Conservation (phyloP, 2,329 filamentous ascomycete species). For the Anisogramma anomala region DNA sequence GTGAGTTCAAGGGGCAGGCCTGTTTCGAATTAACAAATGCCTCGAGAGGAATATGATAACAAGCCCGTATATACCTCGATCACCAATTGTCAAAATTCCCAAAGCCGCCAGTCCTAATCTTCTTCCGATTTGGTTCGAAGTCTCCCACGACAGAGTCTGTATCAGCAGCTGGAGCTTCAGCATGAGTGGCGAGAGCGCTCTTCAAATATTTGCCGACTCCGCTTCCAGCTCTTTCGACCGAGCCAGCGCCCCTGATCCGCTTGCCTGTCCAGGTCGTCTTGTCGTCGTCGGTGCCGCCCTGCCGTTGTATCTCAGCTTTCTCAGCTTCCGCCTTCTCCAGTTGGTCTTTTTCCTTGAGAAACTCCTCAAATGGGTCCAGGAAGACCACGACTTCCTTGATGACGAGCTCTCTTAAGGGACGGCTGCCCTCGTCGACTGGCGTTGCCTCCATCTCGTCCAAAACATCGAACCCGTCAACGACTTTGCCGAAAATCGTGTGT, state of each 20-base stretch:
- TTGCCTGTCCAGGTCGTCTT: conserved; percentile 94
- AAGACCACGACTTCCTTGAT: conserved; percentile 80
- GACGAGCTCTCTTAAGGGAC: conserved; percentile 64
- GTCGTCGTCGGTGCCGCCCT: conserved; percentile 75
- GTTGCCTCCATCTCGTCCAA: conserved; percentile 67
- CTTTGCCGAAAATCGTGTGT: conserved; percentile 88
- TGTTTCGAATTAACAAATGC: conserved; percentile 6
- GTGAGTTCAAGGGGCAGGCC: background rate
- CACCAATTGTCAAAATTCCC: conserved; percentile 93
- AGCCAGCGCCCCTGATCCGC: conserved; percentile 59
- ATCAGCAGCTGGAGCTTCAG: conserved; percentile 25
- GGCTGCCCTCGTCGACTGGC: conserved; percentile 61
- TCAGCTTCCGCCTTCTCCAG: conserved; percentile 46
- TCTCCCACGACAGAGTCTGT: conserved; percentile 48
- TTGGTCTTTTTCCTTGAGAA: conserved; percentile 61
- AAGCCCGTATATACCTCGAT: conserved; percentile 11
- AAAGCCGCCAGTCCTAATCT: conserved; percentile 68
- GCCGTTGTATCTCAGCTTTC: conserved; percentile 48
- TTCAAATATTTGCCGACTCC: conserved; percentile 75
- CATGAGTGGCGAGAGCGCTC: conserved; percentile 31
- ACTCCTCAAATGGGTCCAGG: conserved; percentile 92
- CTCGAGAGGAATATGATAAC: background rate
- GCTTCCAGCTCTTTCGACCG: conserved; percentile 32
- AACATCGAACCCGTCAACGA: conserved; percentile 65
- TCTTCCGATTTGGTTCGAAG: conserved; percentile 69